Conservation (phyloP, 345 rosid genomes). For the Eucalyptus grandis region DNA sequence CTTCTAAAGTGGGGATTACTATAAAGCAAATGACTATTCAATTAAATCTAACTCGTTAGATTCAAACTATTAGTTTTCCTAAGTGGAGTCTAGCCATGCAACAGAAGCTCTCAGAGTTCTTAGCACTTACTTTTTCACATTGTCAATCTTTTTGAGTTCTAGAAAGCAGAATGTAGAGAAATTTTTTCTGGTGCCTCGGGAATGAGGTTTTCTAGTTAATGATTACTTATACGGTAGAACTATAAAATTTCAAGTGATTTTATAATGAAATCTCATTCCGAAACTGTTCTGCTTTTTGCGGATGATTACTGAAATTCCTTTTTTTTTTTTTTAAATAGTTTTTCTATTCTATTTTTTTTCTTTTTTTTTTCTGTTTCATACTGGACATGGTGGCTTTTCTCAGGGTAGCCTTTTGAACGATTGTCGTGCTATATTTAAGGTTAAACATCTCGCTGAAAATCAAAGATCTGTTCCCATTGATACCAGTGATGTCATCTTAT, state of each 20-base stretch:
- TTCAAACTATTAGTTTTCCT: background rate
- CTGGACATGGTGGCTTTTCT: background rate
- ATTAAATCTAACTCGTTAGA: background rate
- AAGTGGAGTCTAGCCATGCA: background rate
- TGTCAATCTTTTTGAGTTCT: background rate
- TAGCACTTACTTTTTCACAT: background rate
- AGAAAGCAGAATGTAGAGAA: background rate
- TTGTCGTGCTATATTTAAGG: background rate
- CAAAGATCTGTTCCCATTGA: background rate
- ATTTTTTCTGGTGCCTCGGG: background rate
- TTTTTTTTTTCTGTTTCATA: background rate
- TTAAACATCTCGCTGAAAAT: background rate
- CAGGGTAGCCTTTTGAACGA: background rate
- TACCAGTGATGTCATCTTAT: background rate
- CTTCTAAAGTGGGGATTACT: background rate
- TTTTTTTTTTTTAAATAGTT: background rate
- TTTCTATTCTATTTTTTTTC: background rate
- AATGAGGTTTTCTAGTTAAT: background rate
- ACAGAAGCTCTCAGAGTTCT: background rate
- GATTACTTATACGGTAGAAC: background rate
- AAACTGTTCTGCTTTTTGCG: background rate
- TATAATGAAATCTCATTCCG: background rate
- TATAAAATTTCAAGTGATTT: background rate
- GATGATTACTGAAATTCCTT: background rate
- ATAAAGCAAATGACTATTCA: background rate